These are phyloP conservation scores for Paraurostyla sp. DNA, from an alignment of 73 alveolate genomes.

Conservation along the genomic window DNA sequence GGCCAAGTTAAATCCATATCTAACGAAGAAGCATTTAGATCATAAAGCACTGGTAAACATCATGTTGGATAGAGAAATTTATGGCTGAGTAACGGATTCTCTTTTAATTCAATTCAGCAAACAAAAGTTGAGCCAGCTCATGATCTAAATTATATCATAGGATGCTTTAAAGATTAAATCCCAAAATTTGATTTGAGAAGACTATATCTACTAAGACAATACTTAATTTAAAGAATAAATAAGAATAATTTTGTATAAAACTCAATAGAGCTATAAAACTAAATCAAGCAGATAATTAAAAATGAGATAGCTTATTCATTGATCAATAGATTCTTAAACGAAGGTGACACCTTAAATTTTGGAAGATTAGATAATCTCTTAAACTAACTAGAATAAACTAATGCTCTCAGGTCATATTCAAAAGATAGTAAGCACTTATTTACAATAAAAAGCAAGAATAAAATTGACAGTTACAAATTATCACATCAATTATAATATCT, in stretches of 20 bases:
- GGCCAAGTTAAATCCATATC: neutral
- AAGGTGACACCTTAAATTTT: neutral
- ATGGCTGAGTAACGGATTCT: constrained; percentile 22
- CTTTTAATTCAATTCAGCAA: neutral
- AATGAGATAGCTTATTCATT: neutral
- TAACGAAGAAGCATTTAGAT: neutral
- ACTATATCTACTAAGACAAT: neutral
- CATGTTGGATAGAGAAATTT: constrained; percentile 20
- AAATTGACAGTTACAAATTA: neutral
- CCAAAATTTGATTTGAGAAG: constrained; percentile 11
- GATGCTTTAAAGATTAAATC: constrained; percentile 12
- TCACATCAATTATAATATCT: neutral
- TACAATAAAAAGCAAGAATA: neutral
- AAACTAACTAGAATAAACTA: neutral
- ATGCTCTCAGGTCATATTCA: neutral
- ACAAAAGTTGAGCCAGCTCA: too few species aligned
- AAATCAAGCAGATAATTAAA: neutral
- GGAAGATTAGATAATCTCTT: neutral
- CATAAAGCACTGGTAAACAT: neutral
- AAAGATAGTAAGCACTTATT: neutral
- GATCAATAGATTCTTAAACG: neutral
- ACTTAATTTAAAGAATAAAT: neutral
- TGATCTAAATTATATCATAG: neutral
- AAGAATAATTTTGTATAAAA: neutral
- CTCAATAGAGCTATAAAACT: neutral